phyloP scores from a whole-genome alignment of 768 basidiomycete species.

The Clitopilus passeckerianus region DNA sequence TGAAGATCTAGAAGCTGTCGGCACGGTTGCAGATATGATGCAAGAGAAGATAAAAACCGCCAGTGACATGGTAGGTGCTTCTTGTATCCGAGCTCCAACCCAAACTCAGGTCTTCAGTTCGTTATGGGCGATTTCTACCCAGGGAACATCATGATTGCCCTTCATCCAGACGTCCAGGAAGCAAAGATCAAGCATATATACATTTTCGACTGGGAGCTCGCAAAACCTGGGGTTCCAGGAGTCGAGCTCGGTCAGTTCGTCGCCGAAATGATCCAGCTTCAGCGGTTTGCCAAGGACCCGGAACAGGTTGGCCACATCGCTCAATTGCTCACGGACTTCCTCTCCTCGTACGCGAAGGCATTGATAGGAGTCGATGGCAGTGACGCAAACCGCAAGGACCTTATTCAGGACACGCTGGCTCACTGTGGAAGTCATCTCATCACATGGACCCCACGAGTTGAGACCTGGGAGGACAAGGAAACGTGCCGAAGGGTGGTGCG shows the following conservation, averaged over 20 bases:
- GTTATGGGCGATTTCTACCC: constrained; percentile 78
- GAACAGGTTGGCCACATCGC: neutral
- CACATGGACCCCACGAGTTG: constrained; percentile 41
- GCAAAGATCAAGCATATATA: constrained; percentile 31
- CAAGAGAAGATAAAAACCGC: constrained; percentile 22
- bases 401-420: constrained; percentile 29
- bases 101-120: constrained; percentile 19
- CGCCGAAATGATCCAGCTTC: constrained; percentile 51
- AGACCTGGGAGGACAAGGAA: constrained; percentile 45
- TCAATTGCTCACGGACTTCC: constrained; percentile 34
- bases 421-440: constrained; percentile 57
- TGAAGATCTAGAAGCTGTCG: constrained; percentile 16
- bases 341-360: constrained; percentile 23
- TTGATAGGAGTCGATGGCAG: constrained; percentile 7
- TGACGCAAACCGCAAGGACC: constrained; percentile 6
- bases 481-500: constrained; percentile 41
- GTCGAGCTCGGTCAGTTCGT: constrained; percentile 62
- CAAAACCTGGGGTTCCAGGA: constrained; percentile 51
- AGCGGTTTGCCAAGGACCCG: constrained; percentile 35
- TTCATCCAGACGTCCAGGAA: constrained; percentile 18
- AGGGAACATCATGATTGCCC: constrained; percentile 54
- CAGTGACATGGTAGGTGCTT: constrained; percentile 15
- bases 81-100: neutral
- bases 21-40: neutral
- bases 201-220: constrained; percentile 65